Conservation (phyloP, 805 yeast genomes). For the Pichia kluyveri region DNA sequence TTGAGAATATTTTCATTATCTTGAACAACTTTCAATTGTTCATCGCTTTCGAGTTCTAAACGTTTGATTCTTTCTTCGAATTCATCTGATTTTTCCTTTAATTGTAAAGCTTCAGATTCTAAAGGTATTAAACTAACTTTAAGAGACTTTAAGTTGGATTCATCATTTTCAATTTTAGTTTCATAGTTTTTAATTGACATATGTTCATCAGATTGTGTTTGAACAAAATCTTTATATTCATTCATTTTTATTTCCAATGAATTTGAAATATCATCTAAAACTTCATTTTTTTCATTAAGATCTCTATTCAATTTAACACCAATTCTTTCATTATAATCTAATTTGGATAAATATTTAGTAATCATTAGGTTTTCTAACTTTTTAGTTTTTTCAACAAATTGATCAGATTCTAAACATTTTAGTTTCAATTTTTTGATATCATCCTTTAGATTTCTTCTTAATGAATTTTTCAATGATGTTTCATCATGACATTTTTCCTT, state of each 20-base stretch:
- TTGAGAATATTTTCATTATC: constrained; percentile 39
- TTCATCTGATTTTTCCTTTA: constrained; percentile 36
- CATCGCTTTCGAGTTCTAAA: constrained; percentile 40
- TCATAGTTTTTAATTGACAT: constrained; percentile 34
- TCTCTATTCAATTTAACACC: constrained; percentile 25
- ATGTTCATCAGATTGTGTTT: constrained; percentile 39
- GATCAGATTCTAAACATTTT: constrained; percentile 63
- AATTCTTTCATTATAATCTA: constrained; percentile 49
- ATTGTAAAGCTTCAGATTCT: constrained; percentile 43
- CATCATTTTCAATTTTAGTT: constrained; percentile 34
- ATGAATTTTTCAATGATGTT: constrained; percentile 55
- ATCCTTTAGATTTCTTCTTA: constrained; percentile 58
- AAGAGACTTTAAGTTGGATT: constrained; percentile 16
- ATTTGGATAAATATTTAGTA: constrained; percentile 48
- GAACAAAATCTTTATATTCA: constrained; percentile 24
- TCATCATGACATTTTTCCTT: constrained; percentile 57
- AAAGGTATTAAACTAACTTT: constrained; percentile 46
- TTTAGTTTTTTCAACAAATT: constrained; percentile 45
- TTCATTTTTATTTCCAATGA: constrained; percentile 18
- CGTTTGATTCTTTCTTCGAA: constrained; percentile 41
- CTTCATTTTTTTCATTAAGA: constrained; percentile 28
- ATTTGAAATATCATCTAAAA: constrained; percentile 21
- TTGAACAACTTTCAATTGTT: constrained; percentile 37
- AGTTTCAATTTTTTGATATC: constrained; percentile 74
- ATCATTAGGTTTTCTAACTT: constrained; percentile 41